Evolutionary conservation across 306 rosid genomes (phyloP), one percentile per base, ranked within the genome.

Genomic region (Cucurbita pepo): DNA sequence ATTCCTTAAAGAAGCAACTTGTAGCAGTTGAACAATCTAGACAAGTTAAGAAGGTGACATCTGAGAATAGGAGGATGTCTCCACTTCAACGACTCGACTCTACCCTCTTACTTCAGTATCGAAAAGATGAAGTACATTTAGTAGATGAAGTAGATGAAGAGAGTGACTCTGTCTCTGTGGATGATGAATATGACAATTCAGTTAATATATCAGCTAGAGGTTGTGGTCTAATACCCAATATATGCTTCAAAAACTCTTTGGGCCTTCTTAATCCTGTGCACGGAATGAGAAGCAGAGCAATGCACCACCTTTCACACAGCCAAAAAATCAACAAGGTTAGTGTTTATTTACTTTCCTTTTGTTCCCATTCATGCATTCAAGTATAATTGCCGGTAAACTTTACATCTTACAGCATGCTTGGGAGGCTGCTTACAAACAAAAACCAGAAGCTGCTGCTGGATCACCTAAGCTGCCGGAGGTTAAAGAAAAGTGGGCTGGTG

Each of bases 301-400:
- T 83, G 52, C 64, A 75, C 71, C 83, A 85, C 34, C 34, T 30
- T 67, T 86, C 98, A 81, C 81, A 77, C 69, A 84, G 83, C 69
- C 91, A 83, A 56, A 82, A 83, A 57, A 83, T 80, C 55, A 86
- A 86, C 79, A 93, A 93, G 97, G 96, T 92, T 72, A 75, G 54
- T 43, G 45, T 60, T 65, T 36, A 70, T 62, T 69, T 40, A 70
- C 54, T 48, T 43, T 18, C 69, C 69, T 6, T 50, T 82, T 54
- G 45, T 72, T 47, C 30, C 73, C 41, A 43, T 55, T 54, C 18
- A 34, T 67, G 21, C 45, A 13, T 67, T 11, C 12, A 45, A 22
- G 56, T 25, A 67, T 69, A 50, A 4, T 69, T 69, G 58, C 55
- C 77, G 75, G 73, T 62, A 70, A 44, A 25, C 58, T 73, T 72